Percentiles rank a stretch among this genome's conserved stretches.
phyloP scores from a whole-genome alignment of 1,284 basidiomycete species.

The Cutaneotrichosporon sp. region DNA sequence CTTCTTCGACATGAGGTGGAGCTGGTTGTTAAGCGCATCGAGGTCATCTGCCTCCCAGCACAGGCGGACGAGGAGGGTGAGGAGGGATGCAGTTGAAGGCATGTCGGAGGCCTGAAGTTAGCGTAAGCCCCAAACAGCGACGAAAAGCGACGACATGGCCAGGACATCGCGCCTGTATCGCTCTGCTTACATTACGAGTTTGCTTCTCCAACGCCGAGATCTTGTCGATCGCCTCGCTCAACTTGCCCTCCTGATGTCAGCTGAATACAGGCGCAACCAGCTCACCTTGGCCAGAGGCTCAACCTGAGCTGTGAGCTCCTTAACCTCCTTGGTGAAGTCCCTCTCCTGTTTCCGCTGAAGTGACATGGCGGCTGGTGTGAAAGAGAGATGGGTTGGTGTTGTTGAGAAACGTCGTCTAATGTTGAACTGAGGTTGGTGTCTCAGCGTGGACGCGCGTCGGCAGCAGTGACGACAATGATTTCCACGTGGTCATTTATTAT shows the following conservation, averaged over 20 bases:
- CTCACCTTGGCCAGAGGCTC: constrained; percentile 51
- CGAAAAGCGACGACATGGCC: no score
- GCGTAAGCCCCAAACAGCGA: constrained; percentile 4
- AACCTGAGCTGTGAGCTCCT: constrained; percentile 50
- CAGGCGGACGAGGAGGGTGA: constrained; percentile 66
- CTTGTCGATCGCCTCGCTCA: constrained; percentile 83
- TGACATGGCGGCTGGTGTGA: constrained; percentile 30
- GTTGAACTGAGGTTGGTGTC: no score
- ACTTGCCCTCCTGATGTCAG: constrained; percentile 57
- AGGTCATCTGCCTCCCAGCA: constrained; percentile 63
- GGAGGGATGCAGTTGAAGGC: constrained; percentile 79
- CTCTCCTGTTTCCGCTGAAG: constrained; percentile 53
- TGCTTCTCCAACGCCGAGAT: constrained; percentile 89
- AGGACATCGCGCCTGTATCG: no score
- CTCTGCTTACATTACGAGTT: constrained; percentile 81
- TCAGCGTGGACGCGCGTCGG: constrained; percentile 16
- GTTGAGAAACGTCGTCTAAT: no score
- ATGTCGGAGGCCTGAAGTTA: constrained; percentile 78
- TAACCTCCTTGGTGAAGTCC: constrained; percentile 55
- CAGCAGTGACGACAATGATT: neutral
- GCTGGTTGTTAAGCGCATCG: constrained; percentile 64
- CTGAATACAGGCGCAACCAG: neutral
- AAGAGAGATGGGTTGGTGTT: constrained; percentile 1
- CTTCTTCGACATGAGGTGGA: constrained; percentile 81
- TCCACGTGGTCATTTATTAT: constrained; percentile 11